phyloP scores from a whole-genome alignment of 2,329 filamentous ascomycete genomes.

The Pseudogymnoascus sp. region DNA sequence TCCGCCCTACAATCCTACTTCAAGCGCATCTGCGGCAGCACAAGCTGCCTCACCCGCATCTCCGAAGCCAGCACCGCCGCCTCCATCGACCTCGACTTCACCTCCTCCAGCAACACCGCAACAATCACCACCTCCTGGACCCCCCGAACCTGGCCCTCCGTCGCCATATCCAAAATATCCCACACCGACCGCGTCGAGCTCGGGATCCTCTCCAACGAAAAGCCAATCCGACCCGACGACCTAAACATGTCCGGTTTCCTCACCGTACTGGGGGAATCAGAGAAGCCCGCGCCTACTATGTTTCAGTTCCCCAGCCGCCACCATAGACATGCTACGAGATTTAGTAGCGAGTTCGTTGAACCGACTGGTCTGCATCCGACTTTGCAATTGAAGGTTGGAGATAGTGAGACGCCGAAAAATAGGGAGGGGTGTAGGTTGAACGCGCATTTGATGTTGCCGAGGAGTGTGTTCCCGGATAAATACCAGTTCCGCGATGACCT shows the following conservation, averaged over 20 bases:
- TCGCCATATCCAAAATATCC: conserved; percentile 19
- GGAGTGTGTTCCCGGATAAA: conserved; percentile 72
- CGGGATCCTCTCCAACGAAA: conserved; percentile 63
- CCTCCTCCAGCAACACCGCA: conserved; percentile 56
- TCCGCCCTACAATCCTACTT: not conserved
- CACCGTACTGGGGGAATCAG: conserved; percentile 67
- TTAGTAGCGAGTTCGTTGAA: conserved; percentile 53
- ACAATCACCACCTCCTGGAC: conserved; percentile 59
- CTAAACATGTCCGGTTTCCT: conserved; percentile 71
- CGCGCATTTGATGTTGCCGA: conserved; percentile 75
- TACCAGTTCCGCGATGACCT: conserved; percentile 73
- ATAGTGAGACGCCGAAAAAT: conserved; percentile 39
- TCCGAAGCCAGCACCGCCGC: not conserved
- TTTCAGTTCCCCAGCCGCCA: conserved; percentile 83
- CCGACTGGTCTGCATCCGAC: conserved; percentile 81
- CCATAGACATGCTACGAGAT: conserved; percentile 46
- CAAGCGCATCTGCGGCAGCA: not conserved
- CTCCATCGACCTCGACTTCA: conserved; percentile 70
- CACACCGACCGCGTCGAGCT: conserved; percentile 60
- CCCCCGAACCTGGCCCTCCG: conserved; percentile 21
- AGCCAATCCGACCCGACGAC: conserved; percentile 59
- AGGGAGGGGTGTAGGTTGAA: conserved; percentile 62
- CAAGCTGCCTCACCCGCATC: not conserved
- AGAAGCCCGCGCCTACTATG: conserved; percentile 61
- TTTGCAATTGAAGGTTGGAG: conserved; percentile 57